These are phyloP conservation scores for Yarrowia porcina DNA, from an alignment of 805 yeast species.

Conservation along the genomic window DNA sequence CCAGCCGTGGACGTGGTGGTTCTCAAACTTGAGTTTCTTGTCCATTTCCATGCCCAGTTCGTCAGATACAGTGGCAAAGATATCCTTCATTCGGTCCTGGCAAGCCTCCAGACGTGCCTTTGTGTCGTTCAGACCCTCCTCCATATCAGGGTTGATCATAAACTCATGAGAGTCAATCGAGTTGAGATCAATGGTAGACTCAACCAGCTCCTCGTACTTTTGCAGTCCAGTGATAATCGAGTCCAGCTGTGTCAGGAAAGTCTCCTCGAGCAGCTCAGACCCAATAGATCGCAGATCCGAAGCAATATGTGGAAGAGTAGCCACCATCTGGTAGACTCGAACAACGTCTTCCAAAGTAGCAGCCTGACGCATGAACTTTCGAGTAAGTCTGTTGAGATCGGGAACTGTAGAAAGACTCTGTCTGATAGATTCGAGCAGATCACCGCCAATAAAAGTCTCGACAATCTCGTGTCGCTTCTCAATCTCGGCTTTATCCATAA, in stretches of 20 bases:
- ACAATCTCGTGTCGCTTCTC: slow-evolving; percentile 69
- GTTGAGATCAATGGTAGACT: slow-evolving; percentile 83
- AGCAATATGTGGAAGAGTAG: slow-evolving; percentile 65
- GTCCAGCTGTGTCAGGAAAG: slow-evolving; percentile 53
- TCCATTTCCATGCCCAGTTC: slow-evolving; percentile 79
- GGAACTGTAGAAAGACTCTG: slow-evolving; percentile 67
- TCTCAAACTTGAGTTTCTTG: slow-evolving; percentile 84
- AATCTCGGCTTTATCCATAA: slow-evolving; percentile 61
- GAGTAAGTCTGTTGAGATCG: slow-evolving; percentile 71
- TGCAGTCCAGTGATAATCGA: slow-evolving; percentile 44
- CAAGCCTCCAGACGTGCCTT: slow-evolving; percentile 55
- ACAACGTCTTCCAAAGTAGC: slow-evolving; percentile 86
- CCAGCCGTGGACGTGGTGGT: slow-evolving; percentile 89
- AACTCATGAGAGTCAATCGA: slow-evolving; percentile 81
- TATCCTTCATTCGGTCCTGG: slow-evolving; percentile 50
- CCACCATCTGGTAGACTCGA: slow-evolving; percentile 75
- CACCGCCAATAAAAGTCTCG: slow-evolving; percentile 47
- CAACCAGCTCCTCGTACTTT: slow-evolving; percentile 80
- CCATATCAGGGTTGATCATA: slow-evolving; percentile 85
- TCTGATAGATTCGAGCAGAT: slow-evolving; percentile 63
- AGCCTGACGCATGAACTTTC: slow-evolving; percentile 53
- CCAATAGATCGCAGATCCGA: slow-evolving; percentile 48
- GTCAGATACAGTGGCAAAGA: slow-evolving; percentile 51
- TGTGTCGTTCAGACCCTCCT: slow-evolving; percentile 64
- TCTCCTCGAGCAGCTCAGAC: slow-evolving; percentile 41